phyloP scores from a whole-genome alignment of 139 green algal species.

The Volvox africanus region DNA sequence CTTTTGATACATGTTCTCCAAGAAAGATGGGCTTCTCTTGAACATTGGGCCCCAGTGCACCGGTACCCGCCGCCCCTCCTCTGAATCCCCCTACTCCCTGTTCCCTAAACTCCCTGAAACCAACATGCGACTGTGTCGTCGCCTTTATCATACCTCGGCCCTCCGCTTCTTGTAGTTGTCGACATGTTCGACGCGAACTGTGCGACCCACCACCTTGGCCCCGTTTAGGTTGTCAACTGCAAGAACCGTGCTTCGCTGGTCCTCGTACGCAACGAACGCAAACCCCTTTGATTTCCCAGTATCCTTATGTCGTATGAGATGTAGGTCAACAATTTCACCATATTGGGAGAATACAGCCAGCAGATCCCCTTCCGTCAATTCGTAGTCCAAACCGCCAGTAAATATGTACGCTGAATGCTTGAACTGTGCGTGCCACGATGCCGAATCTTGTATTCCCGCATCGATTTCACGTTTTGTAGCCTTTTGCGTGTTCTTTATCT shows the following conservation, averaged over 20 bases:
- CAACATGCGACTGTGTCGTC: no score
- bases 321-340: slow-evolving; percentile 96
- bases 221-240: slow-evolving; percentile 98
- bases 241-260: slow-evolving; percentile 97
- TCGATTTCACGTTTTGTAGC: slow-evolving; percentile 81
- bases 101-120: no score
- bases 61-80: no score
- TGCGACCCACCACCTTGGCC: slow-evolving; percentile 83
- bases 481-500: slow-evolving; percentile 97
- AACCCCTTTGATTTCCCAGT: slow-evolving; percentile 91
- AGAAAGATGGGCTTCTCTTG: no score
- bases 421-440: slow-evolving; percentile 95
- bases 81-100: no score
- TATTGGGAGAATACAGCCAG: slow-evolving; percentile 97
- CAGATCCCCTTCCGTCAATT: slow-evolving; percentile 97
- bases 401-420: slow-evolving; percentile 96
- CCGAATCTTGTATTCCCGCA: slow-evolving; percentile 80
- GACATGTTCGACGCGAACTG: slow-evolving; percentile 95
- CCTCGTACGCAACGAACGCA: slow-evolving; percentile 97
- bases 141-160: slow-evolving; percentile 69
- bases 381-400: slow-evolving; percentile 87
- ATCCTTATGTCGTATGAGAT: slow-evolving; percentile 83
- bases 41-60: no score
- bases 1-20: no score
- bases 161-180: slow-evolving; percentile 95